A percentile compares a stretch with the other conserved stretches of the same genome.
These are phyloP conservation scores for Piloderma croceum DNA, from an alignment of 768 basidiomycete genomes.

Conservation along the genomic window DNA sequence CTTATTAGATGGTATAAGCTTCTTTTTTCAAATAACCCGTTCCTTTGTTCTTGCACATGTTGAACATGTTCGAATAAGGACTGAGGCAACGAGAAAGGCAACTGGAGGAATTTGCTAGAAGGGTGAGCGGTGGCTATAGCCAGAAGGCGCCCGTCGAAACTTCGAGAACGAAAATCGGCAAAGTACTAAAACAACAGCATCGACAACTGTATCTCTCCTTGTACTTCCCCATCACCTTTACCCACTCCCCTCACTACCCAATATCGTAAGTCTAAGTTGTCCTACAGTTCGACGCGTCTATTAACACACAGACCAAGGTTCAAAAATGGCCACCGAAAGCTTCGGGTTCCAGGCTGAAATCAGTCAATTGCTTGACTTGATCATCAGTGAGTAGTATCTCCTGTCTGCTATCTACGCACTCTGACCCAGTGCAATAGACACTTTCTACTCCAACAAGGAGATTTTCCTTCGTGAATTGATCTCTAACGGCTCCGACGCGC, in stretches of 20 bases:
- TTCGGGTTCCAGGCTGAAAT: constrained; percentile 99
- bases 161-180: constrained; percentile 37
- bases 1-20: too few relatives aligned
- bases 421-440: constrained; percentile 49
- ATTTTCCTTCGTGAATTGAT: constrained; percentile 99
- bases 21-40: too few relatives aligned
- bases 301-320: too few relatives aligned
- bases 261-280: constrained; percentile 13
- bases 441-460: constrained; percentile 99
- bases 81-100: too few relatives aligned
- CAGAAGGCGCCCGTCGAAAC: constrained; percentile 29
- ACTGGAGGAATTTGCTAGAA: constrained; percentile 35
- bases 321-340: constrained; percentile 74
- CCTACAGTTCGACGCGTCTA: neutral
- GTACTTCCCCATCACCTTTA: constrained; percentile 9
- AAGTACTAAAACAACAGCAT: constrained; percentile 31
- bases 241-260: constrained; percentile 6
- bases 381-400: constrained; percentile 73
- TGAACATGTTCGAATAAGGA: too few relatives aligned
- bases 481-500: constrained; percentile 95
- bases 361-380: constrained; percentile 95
- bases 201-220: constrained; percentile 8
- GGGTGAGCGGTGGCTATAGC: constrained; percentile 14
- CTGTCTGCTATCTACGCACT: constrained; percentile 1
- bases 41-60: too few relatives aligned